Percentiles rank a stretch among this genome's conserved stretches.
phyloP scores from a whole-genome alignment of 148 eudicot species.

The Rhododendron vialii region DNA sequence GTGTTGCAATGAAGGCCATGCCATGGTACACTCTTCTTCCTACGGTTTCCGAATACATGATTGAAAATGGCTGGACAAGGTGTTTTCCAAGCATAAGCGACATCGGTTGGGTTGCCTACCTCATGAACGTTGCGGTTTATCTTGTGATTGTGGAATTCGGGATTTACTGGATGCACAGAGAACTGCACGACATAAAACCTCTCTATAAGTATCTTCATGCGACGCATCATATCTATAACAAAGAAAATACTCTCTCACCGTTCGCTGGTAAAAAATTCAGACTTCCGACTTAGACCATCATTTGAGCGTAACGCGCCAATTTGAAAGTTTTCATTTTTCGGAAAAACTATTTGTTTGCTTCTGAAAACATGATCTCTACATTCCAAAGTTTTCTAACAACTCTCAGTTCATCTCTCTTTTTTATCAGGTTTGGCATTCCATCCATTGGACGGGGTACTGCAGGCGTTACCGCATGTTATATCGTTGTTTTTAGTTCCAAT shows the following conservation, averaged over 20 bases:
- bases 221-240: slow-evolving; percentile 94
- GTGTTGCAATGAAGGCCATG: slow-evolving; percentile 87
- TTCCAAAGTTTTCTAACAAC: neutral
- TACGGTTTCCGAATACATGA: slow-evolving; percentile 55
- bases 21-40: slow-evolving; percentile 71
- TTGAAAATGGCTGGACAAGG: slow-evolving; percentile 75
- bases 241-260: slow-evolving; percentile 93
- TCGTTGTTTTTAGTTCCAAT: slow-evolving; percentile 61
- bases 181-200: slow-evolving; percentile 80
- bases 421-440: slow-evolving; percentile 78
- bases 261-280: slow-evolving; percentile 56
- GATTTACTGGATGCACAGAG: slow-evolving; percentile 87
- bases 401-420: neutral
- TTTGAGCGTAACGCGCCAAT: neutral
- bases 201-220: slow-evolving; percentile 86
- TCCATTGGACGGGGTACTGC: slow-evolving; percentile 84
- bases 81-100: slow-evolving; percentile 60
- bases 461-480: slow-evolving; percentile 71
- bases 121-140: slow-evolving; percentile 34
- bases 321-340: neutral
- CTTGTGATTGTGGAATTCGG: slow-evolving; percentile 68
- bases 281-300: neutral
- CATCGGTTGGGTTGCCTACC: slow-evolving; percentile 44
- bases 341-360: neutral
- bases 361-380: neutral